Percentiles rank a stretch among this genome's conserved stretches.
Conservation (phyloP, 306 rosid genomes). For the Aeschynomene evenia region DNA sequence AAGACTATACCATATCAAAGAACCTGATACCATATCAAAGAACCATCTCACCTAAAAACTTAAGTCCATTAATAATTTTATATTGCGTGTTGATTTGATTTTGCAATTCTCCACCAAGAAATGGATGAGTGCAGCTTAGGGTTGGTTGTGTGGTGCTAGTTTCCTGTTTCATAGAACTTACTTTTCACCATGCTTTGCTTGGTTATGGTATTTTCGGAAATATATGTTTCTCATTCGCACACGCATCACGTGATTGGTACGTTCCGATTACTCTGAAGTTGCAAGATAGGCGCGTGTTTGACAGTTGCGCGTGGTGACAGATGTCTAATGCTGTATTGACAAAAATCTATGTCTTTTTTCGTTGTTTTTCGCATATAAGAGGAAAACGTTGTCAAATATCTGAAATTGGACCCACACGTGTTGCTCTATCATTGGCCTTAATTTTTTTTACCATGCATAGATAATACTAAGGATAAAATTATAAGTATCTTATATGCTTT, state of each 20-base stretch:
- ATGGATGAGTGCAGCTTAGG: conserved; percentile 48
- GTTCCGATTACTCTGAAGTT: accelerated
- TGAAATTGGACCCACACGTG: conserved; percentile 40
- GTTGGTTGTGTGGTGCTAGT: conserved; percentile 55
- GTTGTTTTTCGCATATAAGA: conserved; percentile 14
- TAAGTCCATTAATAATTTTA: too few species aligned
- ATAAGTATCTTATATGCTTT: too few species aligned
- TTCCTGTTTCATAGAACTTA: conserved; percentile 54
- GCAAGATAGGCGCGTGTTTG: background rate
- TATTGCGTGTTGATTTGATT: too few species aligned
- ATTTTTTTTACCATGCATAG: background rate
- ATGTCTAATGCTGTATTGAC: conserved; percentile 16
- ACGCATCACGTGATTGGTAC: background rate
- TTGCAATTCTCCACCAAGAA: conserved; percentile 42
- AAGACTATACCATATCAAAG: too few species aligned
- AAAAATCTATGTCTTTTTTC: conserved; percentile 35
- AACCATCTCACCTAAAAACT: too few species aligned
- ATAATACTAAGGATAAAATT: too few species aligned
- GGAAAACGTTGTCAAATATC: conserved; percentile 39
- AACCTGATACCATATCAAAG: too few species aligned
- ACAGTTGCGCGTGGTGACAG: conserved; percentile 33
- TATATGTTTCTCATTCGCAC: background rate
- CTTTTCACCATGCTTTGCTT: conserved; percentile 27
- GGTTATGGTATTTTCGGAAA: conserved; percentile 20
- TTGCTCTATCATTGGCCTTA: conserved; percentile 13